phyloP scores from a whole-genome alignment of 2,329 filamentous ascomycete genomes.

The Pseudomassariella vexata region DNA sequence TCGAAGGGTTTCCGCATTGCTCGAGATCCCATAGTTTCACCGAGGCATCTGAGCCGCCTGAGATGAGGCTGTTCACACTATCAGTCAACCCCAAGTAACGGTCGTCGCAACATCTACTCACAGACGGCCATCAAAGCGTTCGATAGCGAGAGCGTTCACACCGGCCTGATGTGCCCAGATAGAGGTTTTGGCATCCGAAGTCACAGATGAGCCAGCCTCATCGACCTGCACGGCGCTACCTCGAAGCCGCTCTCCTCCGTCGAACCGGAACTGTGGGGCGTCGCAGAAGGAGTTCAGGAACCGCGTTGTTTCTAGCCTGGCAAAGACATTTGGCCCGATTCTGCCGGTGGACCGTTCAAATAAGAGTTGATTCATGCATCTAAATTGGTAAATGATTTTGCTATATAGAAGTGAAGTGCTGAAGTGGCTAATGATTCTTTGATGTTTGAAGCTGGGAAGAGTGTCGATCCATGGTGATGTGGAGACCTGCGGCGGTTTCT shows the following conservation, averaged over 20 bases:
- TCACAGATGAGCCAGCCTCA: conserved; percentile 12
- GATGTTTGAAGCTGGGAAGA: too few species aligned
- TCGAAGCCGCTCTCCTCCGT: conserved; percentile 53
- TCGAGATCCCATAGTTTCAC: conserved; percentile 87
- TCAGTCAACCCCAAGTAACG: too few species aligned
- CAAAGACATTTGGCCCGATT: conserved; percentile 57
- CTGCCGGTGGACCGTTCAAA: conserved; percentile 71
- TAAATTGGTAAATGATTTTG: conserved; percentile 8
- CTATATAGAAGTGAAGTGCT: too few species aligned
- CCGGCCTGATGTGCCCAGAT: conserved; percentile 69
- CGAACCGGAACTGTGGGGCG: conserved; percentile 63
- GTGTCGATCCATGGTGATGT: too few species aligned
- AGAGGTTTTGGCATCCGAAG: conserved; percentile 25
- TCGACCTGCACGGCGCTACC: conserved; percentile 22
- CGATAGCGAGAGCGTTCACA: conserved; percentile 72
- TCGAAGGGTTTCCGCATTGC: conserved; percentile 38
- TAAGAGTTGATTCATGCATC: conserved; percentile 73
- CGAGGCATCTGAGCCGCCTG: conserved; percentile 78
- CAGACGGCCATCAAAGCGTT: conserved; percentile 76
- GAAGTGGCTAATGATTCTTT: too few species aligned
- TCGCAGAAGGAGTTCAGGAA: conserved; percentile 66
- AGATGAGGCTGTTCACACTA: conserved; percentile 56
- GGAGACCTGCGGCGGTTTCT: too few species aligned
- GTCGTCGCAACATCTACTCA: conserved; percentile 36
- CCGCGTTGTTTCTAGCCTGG: conserved; percentile 57